Percentiles rank a stretch among this genome's conserved stretches.
Evolutionary conservation across 345 rosid genomes (phyloP).

Genomic region (Excoecaria cochinchinensis): DNA sequence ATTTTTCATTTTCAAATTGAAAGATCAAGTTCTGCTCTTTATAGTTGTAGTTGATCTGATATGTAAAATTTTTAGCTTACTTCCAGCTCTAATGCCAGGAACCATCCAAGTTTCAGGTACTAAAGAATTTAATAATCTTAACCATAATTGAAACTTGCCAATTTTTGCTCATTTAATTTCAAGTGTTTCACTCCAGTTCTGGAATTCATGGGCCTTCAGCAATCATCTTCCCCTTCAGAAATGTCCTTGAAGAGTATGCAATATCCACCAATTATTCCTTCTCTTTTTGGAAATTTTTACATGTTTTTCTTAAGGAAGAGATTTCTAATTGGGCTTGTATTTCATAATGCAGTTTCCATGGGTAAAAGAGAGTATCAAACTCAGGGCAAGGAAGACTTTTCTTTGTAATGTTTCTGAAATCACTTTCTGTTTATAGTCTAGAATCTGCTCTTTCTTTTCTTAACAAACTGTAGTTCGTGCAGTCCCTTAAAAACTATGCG

Average conservation of each 20-base stretch:
- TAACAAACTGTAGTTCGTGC: conserved; percentile 28
- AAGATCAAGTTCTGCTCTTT: neutral
- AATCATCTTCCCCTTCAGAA: conserved; percentile 44
- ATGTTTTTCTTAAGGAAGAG: neutral
- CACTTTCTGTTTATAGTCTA: too few species aligned
- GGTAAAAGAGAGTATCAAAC: conserved; percentile 71
- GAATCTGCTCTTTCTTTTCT: conserved; percentile 8
- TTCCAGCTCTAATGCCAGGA: conserved; percentile 68
- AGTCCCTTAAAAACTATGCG: conserved; percentile 78
- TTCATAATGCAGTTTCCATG: conserved; percentile 61
- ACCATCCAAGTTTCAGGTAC: conserved; percentile 85
- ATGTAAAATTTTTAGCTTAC: neutral
- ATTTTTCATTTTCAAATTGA: conserved; percentile 3
- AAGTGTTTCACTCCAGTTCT: conserved; percentile 45
- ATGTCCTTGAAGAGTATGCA: conserved; percentile 60
- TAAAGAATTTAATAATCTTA: conserved; percentile 5
- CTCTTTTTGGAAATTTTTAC: neutral
- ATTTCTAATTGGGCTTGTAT: conserved; percentile 14
- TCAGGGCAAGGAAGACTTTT: conserved; percentile 63
- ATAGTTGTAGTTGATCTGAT: neutral
- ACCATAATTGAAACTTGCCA: conserved; percentile 21
- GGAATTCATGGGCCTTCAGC: conserved; percentile 48
- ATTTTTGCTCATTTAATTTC: conserved; percentile 12
- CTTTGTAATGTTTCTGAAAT: conserved; percentile 48
- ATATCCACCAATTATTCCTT: neutral